Evolutionary conservation across 1,284 basidiomycete species (phyloP), one percentile per base, ranked within the genome.

Genomic region (Pholiota adiposa): DNA sequence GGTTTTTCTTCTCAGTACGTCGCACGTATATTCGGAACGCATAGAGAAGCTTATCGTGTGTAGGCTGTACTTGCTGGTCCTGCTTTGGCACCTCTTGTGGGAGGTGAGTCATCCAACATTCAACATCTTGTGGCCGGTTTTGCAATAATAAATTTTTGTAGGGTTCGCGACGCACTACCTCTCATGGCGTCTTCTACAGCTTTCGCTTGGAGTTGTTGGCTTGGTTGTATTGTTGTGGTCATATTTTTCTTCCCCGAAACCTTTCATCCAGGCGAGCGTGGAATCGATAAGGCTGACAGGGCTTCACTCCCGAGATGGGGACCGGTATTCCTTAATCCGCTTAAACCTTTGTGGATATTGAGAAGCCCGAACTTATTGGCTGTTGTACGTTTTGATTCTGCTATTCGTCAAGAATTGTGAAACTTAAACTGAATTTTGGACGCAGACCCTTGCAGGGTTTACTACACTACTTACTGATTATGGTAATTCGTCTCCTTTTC

Each of bases 111-210:
- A 4, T 6, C 7, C 27, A 31, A 34, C 4, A 38, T 23, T 41
- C 12, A 9, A 8, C 25, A 52, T 19, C 21, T 43, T 34, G 23
- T 7, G 6, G n/a, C 38, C 18, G 21, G 54, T 9, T 51, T 33
- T 23, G 21, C 31, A 8, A 56, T 21, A 25, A 19, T 38, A 8
- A 21, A 43, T 52, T 25, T 6, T 51, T 36, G 12, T 34, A 73
- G 84, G 84, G 31, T 38, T 77, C 14, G 74, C 79, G 0, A 77
- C 86, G 0, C 75, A 85, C 56, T 87, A 86, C 60, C 77, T 78
- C 48, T 87, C 89, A 0, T 94, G 92, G 92, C 81, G 90, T 3
- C 69, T 82, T 1, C 85, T 89, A 68, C 90, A 93, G 70, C 72
- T 74, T 29, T 68, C 73, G 0, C 63, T 91, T 1, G 83, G 80